Evolutionary conservation across 2,329 filamentous ascomycete genomes (phyloP).

Genomic region (Zymoseptoria brevis): DNA sequence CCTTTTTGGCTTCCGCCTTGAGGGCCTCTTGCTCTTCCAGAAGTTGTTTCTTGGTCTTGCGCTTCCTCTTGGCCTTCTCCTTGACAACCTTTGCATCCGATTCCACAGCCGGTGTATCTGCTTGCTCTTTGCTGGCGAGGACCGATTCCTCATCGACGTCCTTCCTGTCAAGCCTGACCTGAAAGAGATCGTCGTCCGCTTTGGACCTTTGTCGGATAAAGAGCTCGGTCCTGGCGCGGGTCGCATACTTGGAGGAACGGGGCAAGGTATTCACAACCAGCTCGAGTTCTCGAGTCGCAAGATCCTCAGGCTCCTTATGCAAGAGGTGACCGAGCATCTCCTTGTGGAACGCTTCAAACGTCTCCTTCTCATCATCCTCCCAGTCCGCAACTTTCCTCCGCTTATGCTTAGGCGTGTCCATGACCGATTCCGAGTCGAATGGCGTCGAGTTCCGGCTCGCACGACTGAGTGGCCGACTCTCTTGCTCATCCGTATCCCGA

Average conservation of each 20-base stretch:
- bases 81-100: conserved; percentile 29
- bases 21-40: conserved; percentile 54
- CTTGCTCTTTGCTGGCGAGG: conserved; percentile 13
- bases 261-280: conserved; percentile 46
- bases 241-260: conserved; percentile 59
- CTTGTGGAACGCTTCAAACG: conserved; percentile 40
- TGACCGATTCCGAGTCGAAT: conserved; percentile 43
- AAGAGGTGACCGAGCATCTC: conserved; percentile 42
- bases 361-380: conserved; percentile 41
- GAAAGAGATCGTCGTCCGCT: conserved; percentile 75
- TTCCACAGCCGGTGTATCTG: conserved; percentile 19
- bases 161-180: conserved; percentile 48
- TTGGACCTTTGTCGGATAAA: conserved; percentile 71
- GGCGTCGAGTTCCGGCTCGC: conserved; percentile 47
- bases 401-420: conserved; percentile 37
- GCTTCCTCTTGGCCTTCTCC: conserved; percentile 49
- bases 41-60: conserved; percentile 70
- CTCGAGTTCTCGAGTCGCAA: conserved; percentile 57
- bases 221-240: conserved; percentile 61
- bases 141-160: conserved; percentile 32
- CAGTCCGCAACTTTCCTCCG: conserved; percentile 38
- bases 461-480: conserved; percentile 72
- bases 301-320: conserved; percentile 59
- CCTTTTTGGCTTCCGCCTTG: conserved; percentile 35
- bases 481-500: conserved; percentile 75